These are phyloP conservation scores for Gliomastix tumulicola DNA, from an alignment of 2,329 filamentous ascomycete genomes.

Conservation along the genomic window DNA sequence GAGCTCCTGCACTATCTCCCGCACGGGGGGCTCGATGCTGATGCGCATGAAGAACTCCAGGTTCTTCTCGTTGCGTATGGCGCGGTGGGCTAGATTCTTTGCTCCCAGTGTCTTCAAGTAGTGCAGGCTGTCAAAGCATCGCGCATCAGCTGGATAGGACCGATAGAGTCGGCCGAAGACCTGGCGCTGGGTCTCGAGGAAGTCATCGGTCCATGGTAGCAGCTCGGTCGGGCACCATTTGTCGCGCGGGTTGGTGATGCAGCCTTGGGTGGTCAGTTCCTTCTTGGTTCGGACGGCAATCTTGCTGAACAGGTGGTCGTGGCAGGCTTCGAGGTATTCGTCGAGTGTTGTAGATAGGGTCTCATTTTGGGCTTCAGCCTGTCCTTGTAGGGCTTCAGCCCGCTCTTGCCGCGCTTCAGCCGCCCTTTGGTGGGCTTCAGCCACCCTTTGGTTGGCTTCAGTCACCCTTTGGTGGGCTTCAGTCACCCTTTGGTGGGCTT, in stretches of 20 bases:
- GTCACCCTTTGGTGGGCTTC: too few species aligned
- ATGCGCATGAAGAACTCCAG: constrained; percentile 21
- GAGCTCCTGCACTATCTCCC: too few species aligned
- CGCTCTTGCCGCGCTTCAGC: too few species aligned
- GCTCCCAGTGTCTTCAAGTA: constrained; percentile 8
- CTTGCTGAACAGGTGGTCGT: constrained; percentile 14
- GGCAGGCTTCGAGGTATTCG: constrained; percentile 21
- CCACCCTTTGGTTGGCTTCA: too few species aligned
- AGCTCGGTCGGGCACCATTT: constrained; percentile 20
- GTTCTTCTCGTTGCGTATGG: constrained; percentile 20
- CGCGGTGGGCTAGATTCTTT: too few species aligned
- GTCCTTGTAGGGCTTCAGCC: too few species aligned
- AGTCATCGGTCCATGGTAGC: constrained; percentile 17
- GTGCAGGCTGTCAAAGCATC: constrained; percentile 14
- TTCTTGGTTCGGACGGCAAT: constrained; percentile 15
- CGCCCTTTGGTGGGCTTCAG: too few species aligned
- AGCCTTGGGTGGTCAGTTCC: constrained; percentile 14
- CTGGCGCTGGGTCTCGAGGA: too few species aligned
- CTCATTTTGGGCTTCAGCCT: too few species aligned
- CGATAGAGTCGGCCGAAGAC: constrained; percentile 16
- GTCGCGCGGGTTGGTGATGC: constrained; percentile 17
- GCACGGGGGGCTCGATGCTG: constrained; percentile 20
- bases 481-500: too few species aligned
- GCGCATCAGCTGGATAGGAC: too few species aligned
- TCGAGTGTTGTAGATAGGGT: constrained; percentile 21